phyloP scores from a whole-genome alignment of 2,329 filamentous ascomycete genomes.

The Ophiocordyceps camponoti-rufipedis region DNA sequence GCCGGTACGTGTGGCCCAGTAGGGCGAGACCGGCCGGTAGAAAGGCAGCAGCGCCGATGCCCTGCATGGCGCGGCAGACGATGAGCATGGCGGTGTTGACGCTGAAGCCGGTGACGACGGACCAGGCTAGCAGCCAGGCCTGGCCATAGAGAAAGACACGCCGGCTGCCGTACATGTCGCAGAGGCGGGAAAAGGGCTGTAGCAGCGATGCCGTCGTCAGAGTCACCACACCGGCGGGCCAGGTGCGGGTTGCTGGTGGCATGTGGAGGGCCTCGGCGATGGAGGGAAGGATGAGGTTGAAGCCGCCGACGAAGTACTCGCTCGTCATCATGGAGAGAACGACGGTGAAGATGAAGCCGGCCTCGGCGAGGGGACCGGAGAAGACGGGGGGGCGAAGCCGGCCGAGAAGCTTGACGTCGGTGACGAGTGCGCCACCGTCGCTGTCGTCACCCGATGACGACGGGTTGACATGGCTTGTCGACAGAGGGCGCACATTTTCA shows the following conservation, averaged over 20 bases:
- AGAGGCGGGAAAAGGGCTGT: conserved; percentile 41
- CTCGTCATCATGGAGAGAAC: conserved; percentile 45
- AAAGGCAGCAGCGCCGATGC: conserved; percentile 55
- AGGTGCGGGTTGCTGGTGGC: conserved; percentile 38
- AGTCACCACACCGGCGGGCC: conserved; percentile 46
- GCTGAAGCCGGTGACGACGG: conserved; percentile 51
- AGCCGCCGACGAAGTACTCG: conserved; percentile 65
- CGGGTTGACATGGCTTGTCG: neutral
- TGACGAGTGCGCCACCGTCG: neutral
- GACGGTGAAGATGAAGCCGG: conserved; percentile 43
- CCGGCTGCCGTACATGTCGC: conserved; percentile 45
- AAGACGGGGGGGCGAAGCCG: conserved; percentile 42
- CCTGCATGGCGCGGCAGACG: conserved; percentile 55
- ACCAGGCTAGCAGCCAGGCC: conserved; percentile 50
- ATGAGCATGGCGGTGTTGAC: conserved; percentile 52
- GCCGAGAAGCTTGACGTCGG: conserved; percentile 37
- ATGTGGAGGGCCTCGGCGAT: conserved; percentile 45
- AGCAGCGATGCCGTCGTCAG: conserved; percentile 37
- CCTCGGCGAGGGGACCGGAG: conserved; percentile 31
- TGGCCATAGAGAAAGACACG: conserved; percentile 40
- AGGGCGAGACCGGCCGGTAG: conserved; percentile 50
- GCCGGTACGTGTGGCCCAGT: conserved; percentile 50
- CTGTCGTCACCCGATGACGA: neutral
- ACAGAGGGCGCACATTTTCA: neutral
- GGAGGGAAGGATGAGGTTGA: conserved; percentile 53